Base-by-base conservation (phyloP, 148 eudicot species). In the Polygonum aviculare region DNA sequence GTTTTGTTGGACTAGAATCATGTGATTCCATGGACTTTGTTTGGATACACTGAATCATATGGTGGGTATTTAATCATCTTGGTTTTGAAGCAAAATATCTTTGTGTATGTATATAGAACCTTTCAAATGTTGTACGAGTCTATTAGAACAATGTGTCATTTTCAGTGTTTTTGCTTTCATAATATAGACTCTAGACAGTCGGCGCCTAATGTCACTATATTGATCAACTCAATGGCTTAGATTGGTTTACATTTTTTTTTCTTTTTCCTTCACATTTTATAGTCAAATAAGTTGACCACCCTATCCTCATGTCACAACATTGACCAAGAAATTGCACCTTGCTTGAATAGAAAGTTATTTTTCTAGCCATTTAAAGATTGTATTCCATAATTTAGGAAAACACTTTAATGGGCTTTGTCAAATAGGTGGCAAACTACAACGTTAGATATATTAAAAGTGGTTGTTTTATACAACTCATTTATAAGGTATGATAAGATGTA, bases 141-240 rank as follows among this genome's bases (percentile, higher is more conserved):
- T 38, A 67, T 67, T 33, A 38, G 16, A 35, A 5, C 44, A 67
- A 67, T 2, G 16, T 36, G 15, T 67, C 72, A 67, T 38, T 67
- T 67, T 67, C 72, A 67, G 31, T 67, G 45, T 36, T 67, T 26
- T 67, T 67, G 72, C 72, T 38, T 67, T 14, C 21, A 67, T 67
- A 67, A 6, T 44, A 60, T 22, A 59, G 67, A 16, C 50, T 48
- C 2, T 14, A 16, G 22, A 26, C 14, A 22, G 5, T 62, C 9
- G 47, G 36, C 26, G 1, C 12, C 3, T 31, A 59, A 59, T 59
- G 36, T 22, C 12, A 3, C 22, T 59, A 10, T 50, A 50, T 9
- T 4, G 14, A 49, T 59, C 4, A 16, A 19, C 60, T 54, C 9
- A 54, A 22, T 59, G 26, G 14, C 69, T 26, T 62, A 38, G 6